phyloP scores from a whole-genome alignment of 805 yeast species.

The Trichomonascus vanleenenianus region DNA sequence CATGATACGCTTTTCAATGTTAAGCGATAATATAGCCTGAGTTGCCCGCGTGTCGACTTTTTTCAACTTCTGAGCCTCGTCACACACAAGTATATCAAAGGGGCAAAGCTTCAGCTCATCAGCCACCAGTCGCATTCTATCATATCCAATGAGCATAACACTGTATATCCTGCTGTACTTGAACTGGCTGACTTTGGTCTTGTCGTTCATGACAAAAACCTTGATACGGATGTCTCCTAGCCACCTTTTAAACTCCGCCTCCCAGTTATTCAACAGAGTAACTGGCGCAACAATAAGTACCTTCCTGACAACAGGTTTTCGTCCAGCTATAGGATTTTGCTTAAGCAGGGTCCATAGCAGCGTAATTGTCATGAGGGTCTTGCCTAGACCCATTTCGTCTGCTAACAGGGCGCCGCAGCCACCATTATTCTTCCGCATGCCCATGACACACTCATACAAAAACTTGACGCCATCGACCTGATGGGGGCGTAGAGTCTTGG shows the following conservation, averaged over 20 bases:
- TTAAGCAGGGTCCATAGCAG: constrained; percentile 73
- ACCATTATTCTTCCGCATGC: constrained; percentile 39
- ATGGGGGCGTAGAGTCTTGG: constrained; percentile 57
- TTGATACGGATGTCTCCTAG: constrained; percentile 56
- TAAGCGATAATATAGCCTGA: constrained; percentile 48
- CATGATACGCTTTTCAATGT: constrained; percentile 50
- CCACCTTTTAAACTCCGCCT: constrained; percentile 84
- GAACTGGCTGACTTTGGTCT: constrained; percentile 53
- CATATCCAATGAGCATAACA: constrained; percentile 82
- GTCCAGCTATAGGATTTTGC: constrained; percentile 28
- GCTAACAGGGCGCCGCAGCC: constrained; percentile 77
- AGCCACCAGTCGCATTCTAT: constrained; percentile 54
- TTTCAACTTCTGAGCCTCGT: constrained; percentile 91
- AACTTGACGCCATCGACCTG: constrained; percentile 80
- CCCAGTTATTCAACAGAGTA: constrained; percentile 83
- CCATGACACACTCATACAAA: constrained; percentile 77
- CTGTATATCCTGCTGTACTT: constrained; percentile 67
- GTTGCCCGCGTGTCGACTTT: constrained; percentile 64
- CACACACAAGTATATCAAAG: constrained; percentile 76
- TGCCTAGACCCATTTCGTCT: constrained; percentile 96
- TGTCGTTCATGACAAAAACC: constrained; percentile 47
- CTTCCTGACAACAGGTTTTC: constrained; percentile 40
- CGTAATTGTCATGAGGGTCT: constrained; percentile 78
- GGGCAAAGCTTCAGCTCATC: constrained; percentile 27
- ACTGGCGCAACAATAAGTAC: constrained; percentile 87